Evolutionary conservation across 2,329 filamentous ascomycete species (phyloP), one percentile per base, ranked within the genome.

Genomic region (Exophiala phaeomuriformis): DNA sequence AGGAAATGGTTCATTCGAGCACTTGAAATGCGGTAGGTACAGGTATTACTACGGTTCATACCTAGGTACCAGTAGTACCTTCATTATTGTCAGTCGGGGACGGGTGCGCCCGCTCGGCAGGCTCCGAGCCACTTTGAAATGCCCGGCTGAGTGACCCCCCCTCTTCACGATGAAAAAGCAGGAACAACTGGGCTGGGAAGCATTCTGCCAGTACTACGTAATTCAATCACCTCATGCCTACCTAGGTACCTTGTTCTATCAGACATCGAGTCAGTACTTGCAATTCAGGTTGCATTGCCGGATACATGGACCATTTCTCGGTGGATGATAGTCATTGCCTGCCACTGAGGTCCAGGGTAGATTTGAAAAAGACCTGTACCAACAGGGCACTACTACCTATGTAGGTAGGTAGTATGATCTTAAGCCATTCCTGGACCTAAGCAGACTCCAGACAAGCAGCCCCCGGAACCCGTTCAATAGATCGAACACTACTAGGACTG

Each of bases 61-160:
- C 33, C 33, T 6, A 35, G 10, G 33, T 6, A 35, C 33, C 33
- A 35, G 6, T 10, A 35, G 6, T 10, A 6, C 10, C 33, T 10
- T 35, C 33, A 35, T 10, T 10, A 35, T 10, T 35, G 33, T 10
- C 33, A 35, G 33, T 35, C 39, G 37, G 27, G 2, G 19, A 32
- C 53, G 53, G 53, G 30, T 49, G 41, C 31, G 48, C 39, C 53
- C 53, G 53, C 33, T 31, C 44, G 53, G 53, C 44, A 40, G 37
- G 37, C 47, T 47, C 52, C 52, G 52, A 51, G 8, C n/a, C 35
- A 39, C 30, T 19, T 19, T 19, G 19, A 35, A 33, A 31, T 4
- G 4, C 9, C 31, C n/a, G 28, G 29, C 9, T 43, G 19, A 43
- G 9, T 5, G 40, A 3, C 4, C 9, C 36, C 36, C 33, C 10